Base-by-base conservation (phyloP, 2,329 filamentous ascomycete species). In the Diaporthe caulivora region DNA sequence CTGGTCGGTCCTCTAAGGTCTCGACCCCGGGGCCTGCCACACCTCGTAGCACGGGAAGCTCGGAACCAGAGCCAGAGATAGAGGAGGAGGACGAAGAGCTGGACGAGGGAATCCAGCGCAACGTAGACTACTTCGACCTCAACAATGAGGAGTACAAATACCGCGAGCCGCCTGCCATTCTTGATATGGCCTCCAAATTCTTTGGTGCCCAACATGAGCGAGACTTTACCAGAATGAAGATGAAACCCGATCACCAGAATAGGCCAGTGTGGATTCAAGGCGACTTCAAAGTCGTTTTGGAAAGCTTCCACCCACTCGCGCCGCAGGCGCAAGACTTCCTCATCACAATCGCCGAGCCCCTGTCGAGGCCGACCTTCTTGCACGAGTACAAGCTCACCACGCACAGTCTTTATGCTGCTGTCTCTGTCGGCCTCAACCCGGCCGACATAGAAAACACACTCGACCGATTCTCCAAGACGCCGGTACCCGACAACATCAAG, bases 321-420 rank as follows among this genome's bases (percentile, higher is more conserved):
- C 89, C 93, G 69, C 93, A 95, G 79, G 95, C 95, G 0, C 95
- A 97, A 80, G 94, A 97, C 81, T 97, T 98, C 81, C 87, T 98
- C 73, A 97, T 97, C 78, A 97, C 95, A 64, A 95, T 98, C 77
- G 94, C 95, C 75, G 95, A 98, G 84, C 95, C 95, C 26, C 86
- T 95, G 72, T 97, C 95, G 42, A 91, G 95, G 76, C 95, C 96
- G 71, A 94, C 92, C 18, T 95, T 95, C 80, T 91, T 98, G 77
- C 95, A 98, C 85, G 95, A 98, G 83, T 98, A 98, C 82, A 90
- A 93, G 71, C 89, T 98, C 78, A 98, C 95, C 5, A 92, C 93
- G 37, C 95, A 98, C 83, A 97, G 94, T 83, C 87, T 98, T 69
- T 98, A 98, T 83, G 95, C 95, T 60, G 95, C 95, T 58, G 94